Evolutionary conservation across 2,329 filamentous ascomycete species (phyloP), one percentile per base, ranked within the genome.

Genomic region (Fusarium falciforme): DNA sequence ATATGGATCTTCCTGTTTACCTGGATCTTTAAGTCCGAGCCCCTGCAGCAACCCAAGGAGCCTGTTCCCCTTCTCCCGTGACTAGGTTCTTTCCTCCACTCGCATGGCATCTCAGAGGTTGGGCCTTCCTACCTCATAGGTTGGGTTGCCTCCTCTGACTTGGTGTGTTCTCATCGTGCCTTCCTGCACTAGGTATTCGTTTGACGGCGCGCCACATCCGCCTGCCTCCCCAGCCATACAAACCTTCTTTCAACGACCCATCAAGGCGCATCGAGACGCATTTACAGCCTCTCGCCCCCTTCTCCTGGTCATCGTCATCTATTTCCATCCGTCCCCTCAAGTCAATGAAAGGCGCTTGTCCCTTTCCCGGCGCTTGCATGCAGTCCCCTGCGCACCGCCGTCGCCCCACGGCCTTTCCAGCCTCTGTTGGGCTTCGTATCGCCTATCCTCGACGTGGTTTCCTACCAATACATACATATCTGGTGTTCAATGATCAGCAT

Each of bases 401-500:
- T 36, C n/a, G 40, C 57, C 59, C 16, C 35, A 60, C 55, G 55
- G 47, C 27, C 60, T 29, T 38, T 27, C 27, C 20, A 27, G 22
- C 44, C 54, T 38, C 14, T n/a, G 20, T 42, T 33, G n/a, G 25
- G 31, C 20, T 33, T 29, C 36, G 33, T 1, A 44, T 35, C 55
- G 42, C 52, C 14, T 35, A 22, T 76, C 61, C 78, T 67, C 73
- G 70, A 57, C 67, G 73, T 65, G 88, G 87, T 73, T 92, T 92
- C 71, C 86, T 85, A 59, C 90, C 90, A 74, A 92, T 91, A 72
- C 89, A 91, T 40, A 92, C 87, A 78, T 92, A 91, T 72, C 89
- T 91, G 67, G 61, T 52, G 52, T 67, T 42, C 20, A 42, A 70
- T 49, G 7, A 55, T 77, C 33, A 78, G 69, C 42, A 63, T 38